A percentile compares a stretch with the other conserved stretches of the same genome.
These are phyloP conservation scores for Priceomyces castillae DNA, from an alignment of 805 yeast genomes.

Conservation along the genomic window DNA sequence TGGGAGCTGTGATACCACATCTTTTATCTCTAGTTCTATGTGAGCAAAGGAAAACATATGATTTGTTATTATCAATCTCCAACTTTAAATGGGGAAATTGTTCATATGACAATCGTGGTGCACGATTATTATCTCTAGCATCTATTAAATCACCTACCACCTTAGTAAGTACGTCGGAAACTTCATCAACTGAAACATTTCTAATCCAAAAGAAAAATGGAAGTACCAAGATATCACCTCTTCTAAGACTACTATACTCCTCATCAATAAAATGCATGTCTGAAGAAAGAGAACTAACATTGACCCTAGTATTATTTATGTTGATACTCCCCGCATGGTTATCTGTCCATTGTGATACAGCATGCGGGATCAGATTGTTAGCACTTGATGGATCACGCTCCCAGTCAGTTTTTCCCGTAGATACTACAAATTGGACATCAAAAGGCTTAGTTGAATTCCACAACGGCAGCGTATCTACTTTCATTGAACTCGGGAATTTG, in stretches of 20 bases:
- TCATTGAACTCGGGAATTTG: constrained; percentile 50
- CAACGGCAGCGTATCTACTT: constrained; percentile 40
- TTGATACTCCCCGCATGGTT: constrained; percentile 13
- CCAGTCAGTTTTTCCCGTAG: constrained; percentile 90
- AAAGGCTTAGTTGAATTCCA: constrained; percentile 73
- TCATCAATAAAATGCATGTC: constrained; percentile 40
- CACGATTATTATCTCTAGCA: constrained; percentile 3
- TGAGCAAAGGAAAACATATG: constrained; percentile 74
- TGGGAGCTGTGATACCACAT: constrained; percentile 93
- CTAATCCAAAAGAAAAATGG: constrained; percentile 75
- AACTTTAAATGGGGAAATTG: constrained; percentile 30
- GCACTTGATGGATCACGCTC: constrained; percentile 60
- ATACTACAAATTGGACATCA: constrained; percentile 70
- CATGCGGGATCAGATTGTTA: constrained; percentile 44
- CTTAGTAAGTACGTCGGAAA: constrained; percentile 40
- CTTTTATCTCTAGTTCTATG: constrained; percentile 89
- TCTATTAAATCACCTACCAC: constrained; percentile 40
- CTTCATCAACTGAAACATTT: constrained; percentile 45
- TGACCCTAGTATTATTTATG: constrained; percentile 42
- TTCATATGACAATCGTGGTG: constrained; percentile 1
- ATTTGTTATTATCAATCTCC: constrained; percentile 31
- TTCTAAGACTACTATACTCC: constrained; percentile 38
- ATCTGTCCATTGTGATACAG: constrained; percentile 38
- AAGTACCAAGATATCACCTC: constrained; percentile 61
- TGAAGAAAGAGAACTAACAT: constrained; percentile 54